A percentile compares a stretch with the other conserved stretches of the same genome.
These are phyloP conservation scores for Sporothrix curviconia DNA, from an alignment of 2,329 filamentous ascomycete genomes.

Conservation along the genomic window DNA sequence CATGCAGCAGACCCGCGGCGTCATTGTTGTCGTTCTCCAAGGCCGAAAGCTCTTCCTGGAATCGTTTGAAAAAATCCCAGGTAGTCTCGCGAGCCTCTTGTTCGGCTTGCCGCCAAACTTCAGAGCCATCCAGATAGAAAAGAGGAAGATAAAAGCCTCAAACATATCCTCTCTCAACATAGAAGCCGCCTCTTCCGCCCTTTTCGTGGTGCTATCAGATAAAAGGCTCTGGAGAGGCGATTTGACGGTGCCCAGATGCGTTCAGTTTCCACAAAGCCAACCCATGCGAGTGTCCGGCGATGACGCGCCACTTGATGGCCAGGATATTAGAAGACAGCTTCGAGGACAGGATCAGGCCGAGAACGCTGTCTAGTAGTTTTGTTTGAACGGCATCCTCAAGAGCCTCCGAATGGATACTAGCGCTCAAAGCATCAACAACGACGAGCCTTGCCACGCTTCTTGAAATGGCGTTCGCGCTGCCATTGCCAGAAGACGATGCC, in stretches of 20 bases:
- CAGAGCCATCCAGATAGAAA: constrained; percentile 26
- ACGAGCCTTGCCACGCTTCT: constrained; percentile 30
- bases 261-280: constrained; percentile 21
- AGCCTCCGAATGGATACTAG: constrained; percentile 36
- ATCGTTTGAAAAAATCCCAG: constrained; percentile 23
- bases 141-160: constrained; percentile 28
- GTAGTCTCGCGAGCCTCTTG: constrained; percentile 23
- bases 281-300: constrained; percentile 25
- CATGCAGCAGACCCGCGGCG: background rate
- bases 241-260: constrained; percentile 22
- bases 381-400: constrained; percentile 37
- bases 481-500: background rate
- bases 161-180: constrained; percentile 23
- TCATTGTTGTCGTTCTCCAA: background rate
- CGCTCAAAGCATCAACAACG: constrained; percentile 37
- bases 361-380: constrained; percentile 32
- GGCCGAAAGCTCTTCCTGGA: constrained; percentile 19
- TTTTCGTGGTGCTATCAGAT: background rate
- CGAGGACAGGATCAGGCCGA: background rate
- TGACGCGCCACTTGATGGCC: constrained; percentile 21
- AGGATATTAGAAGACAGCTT: background rate
- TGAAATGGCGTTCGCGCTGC: background rate
- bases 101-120: constrained; percentile 22
- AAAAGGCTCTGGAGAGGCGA: background rate
- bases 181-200: constrained; percentile 14